Conservation (phyloP, 2,329 filamentous ascomycete genomes). For the Diplodia seriata region DNA sequence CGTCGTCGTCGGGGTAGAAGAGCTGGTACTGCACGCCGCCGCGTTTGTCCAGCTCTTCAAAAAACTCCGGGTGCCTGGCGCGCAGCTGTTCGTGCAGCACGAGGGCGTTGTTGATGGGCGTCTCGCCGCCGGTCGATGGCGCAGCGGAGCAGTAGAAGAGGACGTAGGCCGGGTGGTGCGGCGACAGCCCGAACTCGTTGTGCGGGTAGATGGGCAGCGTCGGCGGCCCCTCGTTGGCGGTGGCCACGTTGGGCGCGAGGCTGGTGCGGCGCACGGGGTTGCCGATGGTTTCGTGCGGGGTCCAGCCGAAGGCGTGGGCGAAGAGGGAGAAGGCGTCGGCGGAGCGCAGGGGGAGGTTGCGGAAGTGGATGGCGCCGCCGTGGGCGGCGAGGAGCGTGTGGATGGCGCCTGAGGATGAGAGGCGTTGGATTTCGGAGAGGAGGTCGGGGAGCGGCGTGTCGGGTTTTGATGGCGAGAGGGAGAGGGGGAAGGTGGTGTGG, state of each 20-base stretch:
- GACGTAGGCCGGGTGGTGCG: constrained; percentile 34
- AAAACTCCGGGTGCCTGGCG: constrained; percentile 33
- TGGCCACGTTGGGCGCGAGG: constrained; percentile 33
- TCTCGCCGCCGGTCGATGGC: constrained; percentile 34
- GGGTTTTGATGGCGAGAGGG: constrained; percentile 2
- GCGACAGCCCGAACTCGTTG: constrained; percentile 36
- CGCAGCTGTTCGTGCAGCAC: constrained; percentile 33
- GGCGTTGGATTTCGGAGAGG: constrained; percentile 19
- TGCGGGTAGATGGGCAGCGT: constrained; percentile 35
- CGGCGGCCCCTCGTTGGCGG: constrained; percentile 35
- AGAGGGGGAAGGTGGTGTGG: constrained; percentile 12
- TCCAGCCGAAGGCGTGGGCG: constrained; percentile 34
- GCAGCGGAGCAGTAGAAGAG: constrained; percentile 34
- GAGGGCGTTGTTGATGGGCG: constrained; percentile 34
- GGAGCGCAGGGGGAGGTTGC: constrained; percentile 22
- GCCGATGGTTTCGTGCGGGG: constrained; percentile 35
- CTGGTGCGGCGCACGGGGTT: constrained; percentile 33
- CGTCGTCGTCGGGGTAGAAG: constrained; percentile 32
- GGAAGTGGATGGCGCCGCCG: constrained; percentile 34
- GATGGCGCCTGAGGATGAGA: constrained; percentile 28
- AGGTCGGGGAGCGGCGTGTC: not conserved
- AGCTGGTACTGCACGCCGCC: constrained; percentile 34
- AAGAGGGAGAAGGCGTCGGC: constrained; percentile 34
- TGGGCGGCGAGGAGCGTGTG: constrained; percentile 32
- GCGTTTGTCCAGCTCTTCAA: constrained; percentile 32